Evolutionary conservation across 257 asterid species (phyloP).

Genomic region (Verbena officinalis): DNA sequence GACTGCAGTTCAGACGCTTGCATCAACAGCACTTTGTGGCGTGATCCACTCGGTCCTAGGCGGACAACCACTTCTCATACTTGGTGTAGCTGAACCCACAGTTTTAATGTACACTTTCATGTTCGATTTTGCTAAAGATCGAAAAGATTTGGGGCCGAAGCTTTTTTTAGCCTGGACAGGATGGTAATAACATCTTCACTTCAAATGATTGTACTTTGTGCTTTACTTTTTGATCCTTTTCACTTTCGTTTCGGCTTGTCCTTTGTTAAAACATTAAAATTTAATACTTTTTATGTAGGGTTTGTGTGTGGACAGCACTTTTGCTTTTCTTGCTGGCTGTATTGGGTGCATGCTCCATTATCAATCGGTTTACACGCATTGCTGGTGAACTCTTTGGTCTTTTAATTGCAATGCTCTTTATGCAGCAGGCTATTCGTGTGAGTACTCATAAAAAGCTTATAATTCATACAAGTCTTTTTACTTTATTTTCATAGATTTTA

Average conservation of each 20-base stretch:
- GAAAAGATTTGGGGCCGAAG: conserved; percentile 75
- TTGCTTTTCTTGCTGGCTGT: conserved; percentile 92
- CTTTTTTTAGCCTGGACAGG: conserved; percentile 93
- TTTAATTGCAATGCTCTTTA: conserved; percentile 93
- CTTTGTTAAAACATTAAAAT: conserved; percentile 21
- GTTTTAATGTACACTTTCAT: conserved; percentile 97
- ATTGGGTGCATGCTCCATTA: conserved; percentile 95
- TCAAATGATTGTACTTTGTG: too few relatives aligned
- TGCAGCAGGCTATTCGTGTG: conserved; percentile 98
- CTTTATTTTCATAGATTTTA: neutral
- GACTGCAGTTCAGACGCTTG: conserved; percentile 97
- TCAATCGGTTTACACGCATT: conserved; percentile 88
- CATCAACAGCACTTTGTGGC: conserved; percentile 93
- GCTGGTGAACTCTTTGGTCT: conserved; percentile 99
- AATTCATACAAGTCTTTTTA: conserved; percentile 14
- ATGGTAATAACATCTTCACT: conserved; percentile 48
- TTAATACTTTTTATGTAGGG: conserved; percentile 55
- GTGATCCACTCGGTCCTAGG: conserved; percentile 87
- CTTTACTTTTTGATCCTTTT: too few relatives aligned
- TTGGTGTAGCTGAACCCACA: conserved; percentile 98
- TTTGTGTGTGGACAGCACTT: conserved; percentile 91
- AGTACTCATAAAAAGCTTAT: conserved; percentile 34
- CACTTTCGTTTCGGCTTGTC: too few relatives aligned
- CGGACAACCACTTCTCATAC: conserved; percentile 92
- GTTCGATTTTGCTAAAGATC: conserved; percentile 85